Percentiles rank a stretch among this genome's conserved stretches.
Evolutionary conservation across 2,329 filamentous ascomycete species (phyloP).

Genomic region (Neofusicoccum umdonicola): DNA sequence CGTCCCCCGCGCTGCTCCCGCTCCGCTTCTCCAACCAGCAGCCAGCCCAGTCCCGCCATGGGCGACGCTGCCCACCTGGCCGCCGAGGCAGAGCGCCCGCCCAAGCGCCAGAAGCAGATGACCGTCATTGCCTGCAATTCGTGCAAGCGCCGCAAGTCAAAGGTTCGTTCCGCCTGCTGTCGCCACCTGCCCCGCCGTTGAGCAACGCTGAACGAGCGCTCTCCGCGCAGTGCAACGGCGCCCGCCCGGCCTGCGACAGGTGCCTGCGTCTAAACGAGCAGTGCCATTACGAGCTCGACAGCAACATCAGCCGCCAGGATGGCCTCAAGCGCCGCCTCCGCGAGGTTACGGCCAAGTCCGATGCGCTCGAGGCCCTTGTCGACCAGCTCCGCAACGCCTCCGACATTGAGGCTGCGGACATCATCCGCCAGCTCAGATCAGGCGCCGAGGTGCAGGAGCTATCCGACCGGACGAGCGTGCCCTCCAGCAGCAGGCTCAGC

Average conservation of each 20-base stretch:
- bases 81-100: neutral
- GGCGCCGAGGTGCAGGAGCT: neutral
- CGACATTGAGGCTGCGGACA: constrained; percentile 2
- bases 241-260: constrained; percentile 8
- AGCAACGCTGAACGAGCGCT: neutral
- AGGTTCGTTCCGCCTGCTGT: neutral
- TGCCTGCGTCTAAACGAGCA: constrained; percentile 12
- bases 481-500: constrained; percentile 3
- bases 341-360: constrained; percentile 10
- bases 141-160: constrained; percentile 15
- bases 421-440: constrained; percentile 1
- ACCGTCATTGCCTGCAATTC: constrained; percentile 16
- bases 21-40: neutral
- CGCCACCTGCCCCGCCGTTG: neutral
- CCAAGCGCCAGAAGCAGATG: constrained; percentile 15
- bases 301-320: constrained; percentile 15
- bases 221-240: constrained; percentile 12
- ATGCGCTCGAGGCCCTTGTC: constrained; percentile 11
- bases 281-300: constrained; percentile 14
- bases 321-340: constrained; percentile 15
- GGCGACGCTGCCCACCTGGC: neutral
- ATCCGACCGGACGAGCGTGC: neutral
- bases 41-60: neutral
- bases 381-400: neutral
- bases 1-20: neutral